Percentiles rank a stretch among this genome's conserved stretches.
phyloP scores from a whole-genome alignment of 257 asterid species.

The Hygrophila difformis region DNA sequence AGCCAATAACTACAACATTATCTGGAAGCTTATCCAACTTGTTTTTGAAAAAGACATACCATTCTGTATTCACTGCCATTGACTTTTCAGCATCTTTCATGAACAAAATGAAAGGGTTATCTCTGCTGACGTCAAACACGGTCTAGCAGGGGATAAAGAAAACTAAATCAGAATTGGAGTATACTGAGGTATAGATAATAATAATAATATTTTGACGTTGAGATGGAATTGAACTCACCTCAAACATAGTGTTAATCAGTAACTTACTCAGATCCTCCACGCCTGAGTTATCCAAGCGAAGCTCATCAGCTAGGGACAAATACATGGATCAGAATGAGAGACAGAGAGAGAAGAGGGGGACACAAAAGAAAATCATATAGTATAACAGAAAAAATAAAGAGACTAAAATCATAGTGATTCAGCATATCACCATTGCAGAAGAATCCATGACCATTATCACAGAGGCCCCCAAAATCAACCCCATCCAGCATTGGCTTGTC shows the following conservation, averaged over 20 bases:
- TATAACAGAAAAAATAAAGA: background rate
- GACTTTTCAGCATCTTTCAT: constrained; percentile 92
- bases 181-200: constrained; percentile 6
- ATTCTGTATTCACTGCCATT: constrained; percentile 66
- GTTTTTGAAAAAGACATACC: constrained; percentile 50
- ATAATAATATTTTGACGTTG: background rate
- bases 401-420: constrained; percentile 15
- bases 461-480: constrained; percentile 81
- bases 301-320: constrained; percentile 49
- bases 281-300: constrained; percentile 57
- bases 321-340: too few species aligned
- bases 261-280: constrained; percentile 67
- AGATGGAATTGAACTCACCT: constrained; percentile 41
- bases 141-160: constrained; percentile 35
- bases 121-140: constrained; percentile 61
- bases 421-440: constrained; percentile 78
- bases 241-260: constrained; percentile 67
- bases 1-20: constrained; percentile 75
- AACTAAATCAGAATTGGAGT: constrained; percentile 14
- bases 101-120: constrained; percentile 74
- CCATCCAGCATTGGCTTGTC: constrained; percentile 80
- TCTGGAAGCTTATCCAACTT: constrained; percentile 83
- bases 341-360: constrained; percentile 1
- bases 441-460: constrained; percentile 80
- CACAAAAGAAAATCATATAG: background rate